Percentiles rank a stretch among this genome's conserved stretches.
phyloP scores from a whole-genome alignment of 495 filamentous ascomycete genomes.

The Penicillium arizonense region DNA sequence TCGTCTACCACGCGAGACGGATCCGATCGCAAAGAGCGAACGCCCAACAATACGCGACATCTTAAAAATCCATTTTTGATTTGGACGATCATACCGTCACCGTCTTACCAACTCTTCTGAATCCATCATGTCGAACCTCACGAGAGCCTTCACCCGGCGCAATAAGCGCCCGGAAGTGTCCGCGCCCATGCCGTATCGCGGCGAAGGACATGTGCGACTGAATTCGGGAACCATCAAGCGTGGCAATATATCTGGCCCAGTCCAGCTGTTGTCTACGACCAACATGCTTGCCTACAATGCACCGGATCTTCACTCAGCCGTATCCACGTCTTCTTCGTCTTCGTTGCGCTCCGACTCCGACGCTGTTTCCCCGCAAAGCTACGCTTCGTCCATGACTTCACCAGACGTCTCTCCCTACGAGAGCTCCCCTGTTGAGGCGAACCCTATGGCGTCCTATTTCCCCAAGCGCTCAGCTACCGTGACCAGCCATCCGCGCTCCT shows the following conservation, averaged over 20 bases:
- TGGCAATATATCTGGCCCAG: conserved; percentile 78
- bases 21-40: conserved; percentile 6
- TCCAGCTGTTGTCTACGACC: conserved; percentile 87
- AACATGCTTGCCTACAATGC: conserved; percentile 95
- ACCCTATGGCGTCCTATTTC: conserved; percentile 84
- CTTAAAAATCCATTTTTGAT: background rate
- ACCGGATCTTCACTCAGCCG: conserved; percentile 66
- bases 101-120: background rate
- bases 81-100: background rate
- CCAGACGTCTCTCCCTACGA: conserved; percentile 70
- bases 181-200: conserved; percentile 46
- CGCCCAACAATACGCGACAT: conserved; percentile 9
- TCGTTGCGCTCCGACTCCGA: conserved; percentile 54
- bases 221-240: conserved; percentile 49
- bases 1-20: conserved; percentile 31
- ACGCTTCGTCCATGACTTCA: conserved; percentile 61
- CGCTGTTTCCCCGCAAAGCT: conserved; percentile 53
- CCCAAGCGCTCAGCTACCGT: conserved; percentile 47
- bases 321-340: conserved; percentile 51
- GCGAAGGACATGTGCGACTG: conserved; percentile 45
- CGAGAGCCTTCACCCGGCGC: conserved; percentile 67
- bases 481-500: conserved; percentile 41
- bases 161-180: conserved; percentile 50
- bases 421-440: conserved; percentile 59
- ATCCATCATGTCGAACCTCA: conserved; percentile 47